These are phyloP conservation scores for Tetradesmus obliquus DNA, from an alignment of 139 green algal genomes.

Conservation along the genomic window DNA sequence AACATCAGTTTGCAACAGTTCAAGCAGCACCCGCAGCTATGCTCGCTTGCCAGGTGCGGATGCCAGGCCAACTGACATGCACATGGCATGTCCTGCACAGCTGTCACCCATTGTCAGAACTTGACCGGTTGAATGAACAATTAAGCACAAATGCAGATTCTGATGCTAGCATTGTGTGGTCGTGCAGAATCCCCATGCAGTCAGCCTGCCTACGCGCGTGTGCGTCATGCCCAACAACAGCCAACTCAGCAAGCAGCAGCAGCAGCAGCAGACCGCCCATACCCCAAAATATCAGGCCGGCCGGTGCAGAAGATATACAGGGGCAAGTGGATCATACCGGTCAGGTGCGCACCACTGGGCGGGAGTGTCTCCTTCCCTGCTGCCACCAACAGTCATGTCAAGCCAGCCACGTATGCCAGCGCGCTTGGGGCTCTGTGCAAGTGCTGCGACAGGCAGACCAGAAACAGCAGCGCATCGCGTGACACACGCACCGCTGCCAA, in stretches of 20 bases:
- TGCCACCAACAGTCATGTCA: not conserved
- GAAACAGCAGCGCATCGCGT: too few relatives aligned
- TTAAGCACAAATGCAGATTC: not conserved
- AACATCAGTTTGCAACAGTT: not conserved
- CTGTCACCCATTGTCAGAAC: not conserved
- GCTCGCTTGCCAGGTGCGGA: not conserved
- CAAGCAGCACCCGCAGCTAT: slow-evolving; percentile 8
- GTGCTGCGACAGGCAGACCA: too few relatives aligned
- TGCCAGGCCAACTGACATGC: not conserved
- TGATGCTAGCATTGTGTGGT: not conserved
- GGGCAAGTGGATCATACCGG: slow-evolving; percentile 45
- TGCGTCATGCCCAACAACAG: not conserved
- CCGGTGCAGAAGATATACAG: slow-evolving; percentile 15
- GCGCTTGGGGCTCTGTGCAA: too few relatives aligned
- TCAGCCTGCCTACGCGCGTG: not conserved
- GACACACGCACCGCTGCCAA: too few relatives aligned
- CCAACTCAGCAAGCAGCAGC: slow-evolving; percentile 23
- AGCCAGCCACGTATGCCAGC: not conserved
- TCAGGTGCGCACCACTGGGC: not conserved
- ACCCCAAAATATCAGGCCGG: not conserved
- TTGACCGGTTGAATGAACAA: too few relatives aligned
- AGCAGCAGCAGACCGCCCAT: not conserved
- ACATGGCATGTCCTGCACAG: not conserved
- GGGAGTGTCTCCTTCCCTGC: not conserved
- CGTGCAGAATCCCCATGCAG: not conserved